Evolutionary conservation across 139 green algal species (phyloP), one percentile per base, ranked within the genome.

Genomic region (Yamagishiella unicocca): DNA sequence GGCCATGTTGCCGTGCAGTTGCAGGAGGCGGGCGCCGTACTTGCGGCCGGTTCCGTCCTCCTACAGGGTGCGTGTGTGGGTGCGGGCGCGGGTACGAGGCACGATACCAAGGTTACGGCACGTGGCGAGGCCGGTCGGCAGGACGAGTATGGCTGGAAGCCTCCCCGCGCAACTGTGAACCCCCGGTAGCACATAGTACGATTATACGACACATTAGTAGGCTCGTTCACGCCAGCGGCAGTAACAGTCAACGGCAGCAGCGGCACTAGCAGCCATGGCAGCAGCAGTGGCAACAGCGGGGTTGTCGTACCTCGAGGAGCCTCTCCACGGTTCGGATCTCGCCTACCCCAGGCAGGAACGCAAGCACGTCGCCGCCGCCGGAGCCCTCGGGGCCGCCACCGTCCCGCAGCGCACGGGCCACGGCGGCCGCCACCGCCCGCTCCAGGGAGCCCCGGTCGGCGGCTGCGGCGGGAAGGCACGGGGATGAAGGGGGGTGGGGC

Each of bases 1-100:
- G 0, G 89, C 70, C 50, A 96, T 90, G 53, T 74, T 90, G 40
- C 94, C 94, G 83, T 96, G 90, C 88, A 96, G 90, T 46, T 87
- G 84, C 75, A 93, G 40, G 64, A 94, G 84, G 14, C 73, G 61
- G 25, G 91, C 80, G 33, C 80, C 84, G 83, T 66, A 81, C 58
- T 74, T 58, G 37, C 55, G 24, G 9, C 38, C 64, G 33, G 14
- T 45, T 73, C 21, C 50, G 66, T n/a, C 25, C 14, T 35, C 62
- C 61, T 86, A 42, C 21, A 17, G 50, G 12, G 50, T 12, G 12
- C 50, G 50, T 58, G 62, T 38, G 62, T 29, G n/a, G n/a, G n/a
- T n/a, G n/a, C n/a, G n/a, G n/a, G n/a, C n/a, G n/a, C n/a, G n/a
- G n/a, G n/a, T n/a, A n/a, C n/a, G n/a, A n/a, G n/a, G n/a, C n/a